Percentiles rank a stretch among this genome's conserved stretches.
Conservation (phyloP, 768 basidiomycete species). For the Kwoniella newhampshirensis region DNA sequence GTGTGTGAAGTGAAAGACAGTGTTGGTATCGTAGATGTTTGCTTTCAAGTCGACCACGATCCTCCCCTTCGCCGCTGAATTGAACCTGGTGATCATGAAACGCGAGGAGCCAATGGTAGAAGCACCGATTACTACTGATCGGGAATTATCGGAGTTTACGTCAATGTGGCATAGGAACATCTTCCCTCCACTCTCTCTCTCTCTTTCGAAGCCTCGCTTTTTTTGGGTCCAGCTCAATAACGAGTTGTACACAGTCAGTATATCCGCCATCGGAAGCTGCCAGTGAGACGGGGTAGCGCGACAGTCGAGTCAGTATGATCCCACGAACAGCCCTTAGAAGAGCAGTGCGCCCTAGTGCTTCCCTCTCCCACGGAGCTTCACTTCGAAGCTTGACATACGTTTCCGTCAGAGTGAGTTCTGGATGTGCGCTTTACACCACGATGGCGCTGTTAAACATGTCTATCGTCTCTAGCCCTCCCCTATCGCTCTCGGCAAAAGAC, state of each 20-base stretch:
- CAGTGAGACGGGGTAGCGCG: too few species aligned
- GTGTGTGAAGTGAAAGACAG: neutral
- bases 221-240: neutral
- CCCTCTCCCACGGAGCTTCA: neutral
- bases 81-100: neutral
- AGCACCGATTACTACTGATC: constrained; percentile 1
- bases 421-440: neutral
- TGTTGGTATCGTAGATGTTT: neutral
- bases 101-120: constrained; percentile 8
- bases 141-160: constrained; percentile 6
- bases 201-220: neutral
- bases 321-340: constrained; percentile 9
- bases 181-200: neutral
- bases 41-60: neutral
- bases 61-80: neutral
- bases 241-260: too few species aligned
- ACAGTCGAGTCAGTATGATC: neutral
- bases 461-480: constrained; percentile 23
- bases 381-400: constrained; percentile 13
- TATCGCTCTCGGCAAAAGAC: constrained; percentile 38
- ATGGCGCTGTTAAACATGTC: neutral
- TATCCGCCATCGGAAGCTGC: too few species aligned
- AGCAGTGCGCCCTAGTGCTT: constrained; percentile 7
- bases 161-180: constrained; percentile 4
- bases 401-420: constrained; percentile 14